Evolutionary conservation across 495 filamentous ascomycete genomes (phyloP).

Genomic region (Penicillium argentinense): DNA sequence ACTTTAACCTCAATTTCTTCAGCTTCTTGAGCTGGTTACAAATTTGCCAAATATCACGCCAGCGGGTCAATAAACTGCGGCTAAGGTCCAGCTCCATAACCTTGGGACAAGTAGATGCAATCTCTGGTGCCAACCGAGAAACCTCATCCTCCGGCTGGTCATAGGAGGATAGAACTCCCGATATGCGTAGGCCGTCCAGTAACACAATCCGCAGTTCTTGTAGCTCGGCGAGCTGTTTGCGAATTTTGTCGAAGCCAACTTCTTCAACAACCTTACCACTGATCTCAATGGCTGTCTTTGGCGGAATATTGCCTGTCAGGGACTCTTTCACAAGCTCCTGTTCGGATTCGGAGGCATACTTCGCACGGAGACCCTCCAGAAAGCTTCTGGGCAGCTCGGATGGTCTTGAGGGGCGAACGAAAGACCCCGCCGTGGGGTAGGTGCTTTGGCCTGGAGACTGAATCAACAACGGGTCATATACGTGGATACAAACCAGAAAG

Average conservation of each 20-base stretch:
- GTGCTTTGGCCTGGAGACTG: conserved; percentile 58
- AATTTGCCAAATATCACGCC: conserved; percentile 65
- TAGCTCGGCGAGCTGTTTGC: conserved; percentile 72
- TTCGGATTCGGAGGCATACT: conserved; percentile 69
- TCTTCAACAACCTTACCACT: conserved; percentile 90
- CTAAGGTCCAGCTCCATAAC: conserved; percentile 85
- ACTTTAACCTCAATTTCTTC: conserved; percentile 70
- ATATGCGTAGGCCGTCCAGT: conserved; percentile 71
- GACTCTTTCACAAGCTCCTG: conserved; percentile 8
- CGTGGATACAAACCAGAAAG: background rate
- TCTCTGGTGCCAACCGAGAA: conserved; percentile 24
- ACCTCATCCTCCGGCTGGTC: conserved; percentile 34
- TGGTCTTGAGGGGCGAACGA: conserved; percentile 75
- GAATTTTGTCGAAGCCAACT: conserved; percentile 93
- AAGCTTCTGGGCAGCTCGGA: conserved; percentile 68
- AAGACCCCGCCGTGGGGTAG: conserved; percentile 72
- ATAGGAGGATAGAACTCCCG: conserved; percentile 33
- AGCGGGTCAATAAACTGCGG: conserved; percentile 72
- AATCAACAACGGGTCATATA: conserved; percentile 11
- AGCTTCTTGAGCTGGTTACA: conserved; percentile 64
- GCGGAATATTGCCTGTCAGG: conserved; percentile 19
- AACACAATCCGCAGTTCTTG: conserved; percentile 76
- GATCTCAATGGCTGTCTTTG: conserved; percentile 58
- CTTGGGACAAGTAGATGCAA: conserved; percentile 48
- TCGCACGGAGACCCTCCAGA: conserved; percentile 73